phyloP scores from a whole-genome alignment of 768 basidiomycete species.

The Panaeolus cyanescens region DNA sequence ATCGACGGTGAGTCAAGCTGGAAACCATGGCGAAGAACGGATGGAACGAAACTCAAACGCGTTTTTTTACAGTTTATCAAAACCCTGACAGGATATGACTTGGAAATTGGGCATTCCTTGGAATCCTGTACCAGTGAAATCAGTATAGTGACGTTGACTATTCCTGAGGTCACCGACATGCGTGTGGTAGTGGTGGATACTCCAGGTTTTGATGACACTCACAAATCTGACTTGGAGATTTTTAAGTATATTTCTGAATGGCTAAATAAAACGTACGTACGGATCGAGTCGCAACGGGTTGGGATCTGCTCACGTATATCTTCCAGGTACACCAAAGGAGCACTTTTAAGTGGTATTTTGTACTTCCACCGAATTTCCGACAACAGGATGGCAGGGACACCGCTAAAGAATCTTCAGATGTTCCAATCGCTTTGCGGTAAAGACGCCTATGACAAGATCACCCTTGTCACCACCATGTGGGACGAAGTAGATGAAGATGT shows the following conservation, averaged over 20 bases:
- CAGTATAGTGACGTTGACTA: background rate
- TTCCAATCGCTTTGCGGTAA: conserved; percentile 9
- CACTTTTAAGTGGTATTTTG: conserved; percentile 8
- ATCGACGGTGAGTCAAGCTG: background rate
- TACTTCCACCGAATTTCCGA: conserved; percentile 16
- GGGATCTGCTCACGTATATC: no score
- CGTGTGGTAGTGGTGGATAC: conserved; percentile 16
- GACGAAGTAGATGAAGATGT: conserved; percentile 15
- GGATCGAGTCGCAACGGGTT: no score
- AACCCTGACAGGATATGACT: background rate
- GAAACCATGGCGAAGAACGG: background rate
- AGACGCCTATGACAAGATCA: conserved; percentile 43
- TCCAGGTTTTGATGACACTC: conserved; percentile 18
- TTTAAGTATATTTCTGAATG: conserved; percentile 13
- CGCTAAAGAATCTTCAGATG: background rate
- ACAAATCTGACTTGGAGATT: conserved; percentile 10
- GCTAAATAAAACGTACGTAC: conserved; percentile 16
- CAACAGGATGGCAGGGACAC: conserved; percentile 6
- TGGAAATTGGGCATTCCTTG: background rate
- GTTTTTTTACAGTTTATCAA: conserved; percentile 9
- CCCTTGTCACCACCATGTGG: conserved; percentile 54
- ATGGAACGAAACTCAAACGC: background rate
- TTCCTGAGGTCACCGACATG: conserved; percentile 3
- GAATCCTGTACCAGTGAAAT: background rate
- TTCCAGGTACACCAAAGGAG: conserved; percentile 1